phyloP scores from a whole-genome alignment of 169 alveolate genomes.

The Plasmodium gaboni region DNA sequence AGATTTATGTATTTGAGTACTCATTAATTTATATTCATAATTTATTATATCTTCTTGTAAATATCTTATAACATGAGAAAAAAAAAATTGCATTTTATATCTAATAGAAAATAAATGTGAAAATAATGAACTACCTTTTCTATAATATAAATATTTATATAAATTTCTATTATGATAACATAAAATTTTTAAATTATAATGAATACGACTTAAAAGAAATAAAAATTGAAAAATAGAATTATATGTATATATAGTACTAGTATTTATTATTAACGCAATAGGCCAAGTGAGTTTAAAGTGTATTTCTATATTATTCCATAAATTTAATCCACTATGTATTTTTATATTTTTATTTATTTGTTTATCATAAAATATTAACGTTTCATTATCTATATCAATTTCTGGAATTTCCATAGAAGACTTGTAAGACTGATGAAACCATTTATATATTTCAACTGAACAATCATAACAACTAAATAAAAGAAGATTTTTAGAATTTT shows the following conservation, averaged over 20 bases:
- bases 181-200: conserved; percentile 74
- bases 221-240: conserved; percentile 74
- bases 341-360: conserved; percentile 72
- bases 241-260: conserved; percentile 72
- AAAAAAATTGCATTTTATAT: conserved; percentile 75
- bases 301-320: conserved; percentile 75
- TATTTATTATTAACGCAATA: conserved; percentile 71
- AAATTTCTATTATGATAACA: conserved; percentile 75
- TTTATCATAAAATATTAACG: conserved; percentile 76
- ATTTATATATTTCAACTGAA: conserved; percentile 73
- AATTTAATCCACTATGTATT: conserved; percentile 74
- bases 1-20: conserved; percentile 71
- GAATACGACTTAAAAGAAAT: conserved; percentile 70
- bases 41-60: conserved; percentile 77
- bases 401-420: conserved; percentile 77
- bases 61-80: conserved; percentile 68
- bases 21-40: conserved; percentile 70
- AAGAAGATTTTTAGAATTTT: conserved; percentile 18
- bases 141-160: conserved; percentile 49
- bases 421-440: conserved; percentile 76
- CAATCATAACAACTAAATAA: conserved; percentile 73
- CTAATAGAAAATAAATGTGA: conserved; percentile 73
- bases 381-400: conserved; percentile 75
- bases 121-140: conserved; percentile 54
- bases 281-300: conserved; percentile 77